Conservation (phyloP, 192 early-diverging fungal species). For the Lunasporangiospora selenospora region DNA sequence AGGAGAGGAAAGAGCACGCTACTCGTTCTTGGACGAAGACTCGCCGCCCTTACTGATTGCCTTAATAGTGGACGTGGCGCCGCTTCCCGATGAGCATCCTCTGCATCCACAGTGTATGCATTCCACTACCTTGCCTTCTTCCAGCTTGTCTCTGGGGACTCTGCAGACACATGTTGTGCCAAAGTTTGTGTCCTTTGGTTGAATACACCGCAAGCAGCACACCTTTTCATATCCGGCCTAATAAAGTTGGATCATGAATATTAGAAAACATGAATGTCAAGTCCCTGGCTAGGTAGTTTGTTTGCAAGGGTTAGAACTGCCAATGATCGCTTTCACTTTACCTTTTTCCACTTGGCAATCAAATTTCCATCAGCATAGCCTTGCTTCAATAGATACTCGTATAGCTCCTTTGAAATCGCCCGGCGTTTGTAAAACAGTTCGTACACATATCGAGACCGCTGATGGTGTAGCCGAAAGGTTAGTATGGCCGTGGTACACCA, state of each 20-base stretch:
- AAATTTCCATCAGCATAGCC: conserved; percentile 90
- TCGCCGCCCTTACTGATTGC: conserved; percentile 46
- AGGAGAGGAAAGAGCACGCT: conserved; percentile 12
- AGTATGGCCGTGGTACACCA: no score
- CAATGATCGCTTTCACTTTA: conserved; percentile 21
- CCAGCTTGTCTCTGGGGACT: conserved; percentile 89
- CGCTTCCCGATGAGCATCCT: conserved; percentile 72
- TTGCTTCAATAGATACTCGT: conserved; percentile 92
- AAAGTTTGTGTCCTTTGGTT: conserved; percentile 96
- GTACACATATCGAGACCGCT: conserved; percentile 95
- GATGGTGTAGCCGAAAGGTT: conserved; percentile 97
- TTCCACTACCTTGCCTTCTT: conserved; percentile 90
- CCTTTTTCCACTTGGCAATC: conserved; percentile 99
- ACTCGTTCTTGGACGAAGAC: conserved; percentile 5
- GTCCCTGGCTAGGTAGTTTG: not conserved
- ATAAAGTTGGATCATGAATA: not conserved
- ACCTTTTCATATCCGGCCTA: conserved; percentile 96
- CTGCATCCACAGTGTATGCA: conserved; percentile 95
- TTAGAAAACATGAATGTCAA: not conserved
- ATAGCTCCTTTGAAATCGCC: conserved; percentile 91
- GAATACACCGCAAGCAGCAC: conserved; percentile 97
- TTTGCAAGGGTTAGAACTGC: no score
- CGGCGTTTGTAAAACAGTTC: conserved; percentile 97
- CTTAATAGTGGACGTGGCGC: conserved; percentile 15
- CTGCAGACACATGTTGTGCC: conserved; percentile 98